phyloP scores from a whole-genome alignment of 208 protist species.

The Tritrichomonas foetus region DNA sequence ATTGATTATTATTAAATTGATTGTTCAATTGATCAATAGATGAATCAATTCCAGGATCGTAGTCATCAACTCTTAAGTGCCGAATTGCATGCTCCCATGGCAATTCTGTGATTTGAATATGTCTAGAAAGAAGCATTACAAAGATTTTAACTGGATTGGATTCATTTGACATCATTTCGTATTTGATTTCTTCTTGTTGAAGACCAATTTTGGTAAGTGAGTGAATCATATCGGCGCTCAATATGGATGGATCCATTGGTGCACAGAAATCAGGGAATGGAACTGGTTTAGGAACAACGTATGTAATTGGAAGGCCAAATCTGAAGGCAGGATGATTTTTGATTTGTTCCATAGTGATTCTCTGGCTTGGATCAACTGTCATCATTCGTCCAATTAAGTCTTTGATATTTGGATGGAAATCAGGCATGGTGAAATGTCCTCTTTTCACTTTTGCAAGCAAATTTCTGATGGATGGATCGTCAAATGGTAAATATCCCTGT shows the following conservation, averaged over 20 bases:
- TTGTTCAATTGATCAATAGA: not conserved
- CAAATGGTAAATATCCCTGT: slow-evolving; percentile 8
- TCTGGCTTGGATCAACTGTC: not conserved
- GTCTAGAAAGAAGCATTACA: not conserved
- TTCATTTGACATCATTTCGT: not conserved
- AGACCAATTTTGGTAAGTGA: not conserved
- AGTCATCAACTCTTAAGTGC: no score
- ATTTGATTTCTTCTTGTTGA: not conserved
- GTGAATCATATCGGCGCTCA: not conserved
- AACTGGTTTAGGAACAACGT: not conserved
- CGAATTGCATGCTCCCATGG: not conserved
- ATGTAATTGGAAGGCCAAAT: not conserved
- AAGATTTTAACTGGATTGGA: not conserved
- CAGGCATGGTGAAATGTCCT: not conserved
- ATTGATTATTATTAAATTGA: not conserved
- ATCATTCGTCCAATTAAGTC: slow-evolving; percentile 43
- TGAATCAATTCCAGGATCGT: not conserved
- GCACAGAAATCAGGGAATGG: not conserved
- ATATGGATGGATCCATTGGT: not conserved
- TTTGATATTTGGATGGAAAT: not conserved
- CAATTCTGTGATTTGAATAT: not conserved
- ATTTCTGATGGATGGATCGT: slow-evolving; percentile 26
- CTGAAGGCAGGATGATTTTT: slow-evolving; percentile 44
- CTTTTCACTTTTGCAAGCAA: not conserved
- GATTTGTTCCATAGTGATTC: slow-evolving; percentile 42